These are phyloP conservation scores for Vanilla planifolia DNA, from an alignment of 106 monocot genomes.

Conservation along the genomic window DNA sequence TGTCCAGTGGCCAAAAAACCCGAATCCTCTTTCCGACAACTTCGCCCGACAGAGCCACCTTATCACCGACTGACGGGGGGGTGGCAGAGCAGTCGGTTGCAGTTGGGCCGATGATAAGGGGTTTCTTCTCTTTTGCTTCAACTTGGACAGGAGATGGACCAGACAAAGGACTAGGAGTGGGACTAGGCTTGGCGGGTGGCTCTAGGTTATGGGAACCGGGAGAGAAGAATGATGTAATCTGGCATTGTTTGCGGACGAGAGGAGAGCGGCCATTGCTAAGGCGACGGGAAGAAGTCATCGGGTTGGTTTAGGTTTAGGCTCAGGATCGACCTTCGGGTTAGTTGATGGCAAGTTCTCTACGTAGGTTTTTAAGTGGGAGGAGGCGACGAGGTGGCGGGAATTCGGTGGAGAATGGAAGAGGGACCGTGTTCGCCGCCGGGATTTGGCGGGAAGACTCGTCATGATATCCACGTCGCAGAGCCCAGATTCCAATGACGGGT, in stretches of 20 bases:
- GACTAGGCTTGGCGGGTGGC: constrained; percentile 2
- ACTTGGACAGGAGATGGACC: constrained; percentile 18
- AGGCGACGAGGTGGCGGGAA: too few relatives aligned
- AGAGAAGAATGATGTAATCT: constrained; percentile 91
- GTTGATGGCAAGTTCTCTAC: too few relatives aligned
- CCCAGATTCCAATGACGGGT: too few relatives aligned
- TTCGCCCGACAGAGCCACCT: constrained; percentile 15
- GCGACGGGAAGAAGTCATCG: constrained; percentile 39
- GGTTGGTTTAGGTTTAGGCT: neutral
- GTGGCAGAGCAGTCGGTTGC: constrained; percentile 10
- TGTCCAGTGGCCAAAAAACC: constrained; percentile 79
- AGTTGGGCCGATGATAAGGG: constrained; percentile 22
- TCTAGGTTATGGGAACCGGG: constrained; percentile 22
- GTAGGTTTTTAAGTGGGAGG: too few relatives aligned
- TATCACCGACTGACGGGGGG: constrained; percentile 9
- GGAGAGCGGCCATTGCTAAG: constrained; percentile 83
- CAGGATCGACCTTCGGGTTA: too few relatives aligned
- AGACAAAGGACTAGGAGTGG: neutral
- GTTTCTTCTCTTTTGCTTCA: constrained; percentile 20
- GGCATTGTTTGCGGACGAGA: constrained; percentile 73
- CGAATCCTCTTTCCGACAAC: constrained; percentile 52
- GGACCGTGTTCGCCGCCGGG: too few relatives aligned
- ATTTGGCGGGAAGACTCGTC: too few relatives aligned
- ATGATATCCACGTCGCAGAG: too few relatives aligned
- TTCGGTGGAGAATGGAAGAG: too few relatives aligned